phyloP scores from a whole-genome alignment of 202 grass and related monocot species.

The Schoenoplectus tabernaemontani region DNA sequence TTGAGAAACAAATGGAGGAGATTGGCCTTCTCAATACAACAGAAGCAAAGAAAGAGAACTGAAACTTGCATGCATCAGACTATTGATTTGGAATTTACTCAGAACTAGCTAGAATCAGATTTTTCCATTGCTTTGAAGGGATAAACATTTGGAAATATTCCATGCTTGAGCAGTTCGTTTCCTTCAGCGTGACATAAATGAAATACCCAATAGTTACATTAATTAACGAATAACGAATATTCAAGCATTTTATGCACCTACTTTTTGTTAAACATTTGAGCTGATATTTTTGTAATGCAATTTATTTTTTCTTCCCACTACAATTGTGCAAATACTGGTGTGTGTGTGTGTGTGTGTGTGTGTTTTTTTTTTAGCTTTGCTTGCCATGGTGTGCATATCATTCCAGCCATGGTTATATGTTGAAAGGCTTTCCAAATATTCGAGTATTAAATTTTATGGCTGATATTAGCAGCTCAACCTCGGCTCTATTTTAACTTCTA shows the following conservation, averaged over 20 bases:
- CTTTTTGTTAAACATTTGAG: neutral
- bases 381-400: too few relatives aligned
- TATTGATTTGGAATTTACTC: neutral
- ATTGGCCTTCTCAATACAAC: constrained; percentile 54
- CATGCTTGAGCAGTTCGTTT: neutral
- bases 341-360: too few relatives aligned
- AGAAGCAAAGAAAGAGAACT: constrained; percentile 44
- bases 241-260: neutral
- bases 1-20: constrained; percentile 89
- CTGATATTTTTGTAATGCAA: neutral
- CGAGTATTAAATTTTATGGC: too few relatives aligned
- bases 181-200: neutral
- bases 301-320: neutral
- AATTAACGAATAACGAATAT: neutral
- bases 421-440: too few relatives aligned
- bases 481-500: too few relatives aligned
- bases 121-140: neutral
- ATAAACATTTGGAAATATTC: neutral
- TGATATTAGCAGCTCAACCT: too few relatives aligned
- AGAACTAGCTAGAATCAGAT: neutral
- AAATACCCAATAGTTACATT: neutral
- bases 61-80: neutral
- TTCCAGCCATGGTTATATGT: too few relatives aligned
- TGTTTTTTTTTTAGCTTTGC: too few relatives aligned
- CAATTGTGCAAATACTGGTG: too few relatives aligned